These are phyloP conservation scores for Chenopodium berlandieri DNA, from an alignment of 148 eudicot genomes.

Conservation along the genomic window DNA sequence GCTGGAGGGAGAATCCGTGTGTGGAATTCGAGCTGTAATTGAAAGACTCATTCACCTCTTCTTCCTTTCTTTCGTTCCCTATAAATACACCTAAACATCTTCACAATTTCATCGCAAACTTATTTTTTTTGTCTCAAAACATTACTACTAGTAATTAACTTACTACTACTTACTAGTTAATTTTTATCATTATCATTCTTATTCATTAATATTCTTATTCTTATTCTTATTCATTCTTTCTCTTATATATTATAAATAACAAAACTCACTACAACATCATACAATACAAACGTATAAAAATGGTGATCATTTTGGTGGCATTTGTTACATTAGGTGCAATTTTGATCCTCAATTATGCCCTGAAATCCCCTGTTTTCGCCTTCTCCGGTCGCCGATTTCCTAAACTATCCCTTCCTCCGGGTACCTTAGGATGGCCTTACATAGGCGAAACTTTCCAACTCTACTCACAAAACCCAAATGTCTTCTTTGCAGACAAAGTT, in stretches of 20 bases:
- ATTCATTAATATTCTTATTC: background rate
- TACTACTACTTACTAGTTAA: background rate
- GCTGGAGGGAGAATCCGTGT: constrained; percentile 75
- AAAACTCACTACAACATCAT: background rate
- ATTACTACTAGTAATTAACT: background rate
- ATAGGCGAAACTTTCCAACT: constrained; percentile 90
- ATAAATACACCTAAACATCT: constrained; percentile 38
- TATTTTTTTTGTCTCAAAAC: constrained; percentile 21
- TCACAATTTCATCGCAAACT: constrained; percentile 25
- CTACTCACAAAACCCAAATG: constrained; percentile 86
- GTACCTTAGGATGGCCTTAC: constrained; percentile 86
- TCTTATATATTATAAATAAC: background rate
- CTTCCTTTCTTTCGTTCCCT: constrained; percentile 12
- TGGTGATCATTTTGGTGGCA: constrained; percentile 30
- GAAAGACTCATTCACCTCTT: constrained; percentile 18
- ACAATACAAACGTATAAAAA: background rate
- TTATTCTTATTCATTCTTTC: background rate
- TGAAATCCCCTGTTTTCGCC: constrained; percentile 23
- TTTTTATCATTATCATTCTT: background rate
- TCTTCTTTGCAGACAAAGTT: constrained; percentile 76
- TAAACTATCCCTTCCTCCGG: constrained; percentile 76
- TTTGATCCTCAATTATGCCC: constrained; percentile 1
- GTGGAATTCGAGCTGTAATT: constrained; percentile 62
- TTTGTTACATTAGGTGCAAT: constrained; percentile 26
- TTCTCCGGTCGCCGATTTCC: constrained; percentile 21